Evolutionary conservation across 352 stramenopile species (phyloP), one percentile per base, ranked within the genome.

Genomic region (Pythium rhizo-oryzae): DNA sequence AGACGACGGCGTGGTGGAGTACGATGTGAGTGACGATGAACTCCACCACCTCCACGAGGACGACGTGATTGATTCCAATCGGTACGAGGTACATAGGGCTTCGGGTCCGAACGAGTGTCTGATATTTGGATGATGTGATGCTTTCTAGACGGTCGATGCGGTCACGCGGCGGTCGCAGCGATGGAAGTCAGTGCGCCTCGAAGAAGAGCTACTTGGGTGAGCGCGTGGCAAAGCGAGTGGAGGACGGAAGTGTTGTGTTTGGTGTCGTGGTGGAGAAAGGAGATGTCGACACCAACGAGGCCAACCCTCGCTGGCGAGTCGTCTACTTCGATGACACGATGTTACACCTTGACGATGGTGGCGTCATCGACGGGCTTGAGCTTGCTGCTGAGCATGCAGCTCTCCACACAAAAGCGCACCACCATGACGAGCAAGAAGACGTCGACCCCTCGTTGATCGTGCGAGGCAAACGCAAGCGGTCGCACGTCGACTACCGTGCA

Each of bases 401-500:
- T 23, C 64, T 33, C 44, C 6, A 44, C 1, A 15, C 35, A 58
- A 65, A 4, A 43, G 37, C 37, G 9, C 37, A 18, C 37, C 9
- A 7, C n/a, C 19, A 37, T 2, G 9, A 41, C 65, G 62, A 5
- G 58, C 51, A 18, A 47, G 70, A 28, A 59, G 72, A 61, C 9
- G 60, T 72, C 5, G 72, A 89, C 62, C 30, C 53, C 2, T 71
- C 65, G 5, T 63, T 91, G 41, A 90, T 93, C 61, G 35, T 93
- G 5, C 71, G 76, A 23, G 82, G 86, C 52, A 96, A 96, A 65
- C 83, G 88, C 44, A 93, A 93, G 75, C 83, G 88, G 19, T 90
- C 75, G 18, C 72, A 79, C 3, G 88, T 96, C 16, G 78, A 96
- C 73, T 96, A 96, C 58, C 85, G 79, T n/a, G 69, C 80, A 44